Percentiles rank a stretch among this genome's conserved stretches.
Evolutionary conservation across 2,329 filamentous ascomycete genomes (phyloP).

Genomic region (Whalleya microplaca): DNA sequence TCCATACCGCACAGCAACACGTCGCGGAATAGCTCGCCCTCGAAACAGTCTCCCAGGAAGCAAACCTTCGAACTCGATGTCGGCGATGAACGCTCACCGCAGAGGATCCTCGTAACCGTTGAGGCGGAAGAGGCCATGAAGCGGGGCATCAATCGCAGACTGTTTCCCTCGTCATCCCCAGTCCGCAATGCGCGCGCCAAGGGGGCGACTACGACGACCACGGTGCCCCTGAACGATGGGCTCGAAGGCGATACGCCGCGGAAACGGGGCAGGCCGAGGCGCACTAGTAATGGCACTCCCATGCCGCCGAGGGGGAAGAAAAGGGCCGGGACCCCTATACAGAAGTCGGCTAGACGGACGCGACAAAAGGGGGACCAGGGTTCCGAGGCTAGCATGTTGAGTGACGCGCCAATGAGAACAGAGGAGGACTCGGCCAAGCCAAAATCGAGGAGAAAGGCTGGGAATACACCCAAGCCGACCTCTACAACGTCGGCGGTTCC

Average conservation of each 20-base stretch:
- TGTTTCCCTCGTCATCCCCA: slow-evolving; percentile 45
- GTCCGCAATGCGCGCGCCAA: slow-evolving; percentile 41
- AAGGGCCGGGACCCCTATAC: slow-evolving; percentile 50
- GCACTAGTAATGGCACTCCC: slow-evolving; percentile 57
- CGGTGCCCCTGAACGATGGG: slow-evolving; percentile 50
- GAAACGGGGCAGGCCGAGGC: slow-evolving; percentile 49
- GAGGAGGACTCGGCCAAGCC: slow-evolving; percentile 36
- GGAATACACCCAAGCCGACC: slow-evolving; percentile 34
- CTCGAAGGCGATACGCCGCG: slow-evolving; percentile 43
- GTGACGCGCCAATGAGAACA: slow-evolving; percentile 30
- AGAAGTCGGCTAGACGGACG: slow-evolving; percentile 38
- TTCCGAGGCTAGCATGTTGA: slow-evolving; percentile 31
- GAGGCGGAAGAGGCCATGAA: slow-evolving; percentile 45
- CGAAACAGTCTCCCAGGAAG: slow-evolving; percentile 54
- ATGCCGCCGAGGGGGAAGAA: slow-evolving; percentile 52
- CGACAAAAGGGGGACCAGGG: slow-evolving; percentile 37
- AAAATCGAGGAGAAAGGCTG: slow-evolving; percentile 38
- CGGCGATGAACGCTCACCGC: slow-evolving; percentile 52
- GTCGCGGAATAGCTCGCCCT: slow-evolving; percentile 41
- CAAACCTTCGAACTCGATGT: slow-evolving; percentile 62
- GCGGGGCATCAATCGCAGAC: slow-evolving; percentile 38
- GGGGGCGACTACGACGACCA: slow-evolving; percentile 50
- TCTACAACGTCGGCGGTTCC: slow-evolving; percentile 25
- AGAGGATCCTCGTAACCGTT: slow-evolving; percentile 59
- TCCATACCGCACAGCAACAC: slow-evolving; percentile 53